Conservation (phyloP, 2,329 filamentous ascomycete species). For the Ophiostoma perfectum region DNA sequence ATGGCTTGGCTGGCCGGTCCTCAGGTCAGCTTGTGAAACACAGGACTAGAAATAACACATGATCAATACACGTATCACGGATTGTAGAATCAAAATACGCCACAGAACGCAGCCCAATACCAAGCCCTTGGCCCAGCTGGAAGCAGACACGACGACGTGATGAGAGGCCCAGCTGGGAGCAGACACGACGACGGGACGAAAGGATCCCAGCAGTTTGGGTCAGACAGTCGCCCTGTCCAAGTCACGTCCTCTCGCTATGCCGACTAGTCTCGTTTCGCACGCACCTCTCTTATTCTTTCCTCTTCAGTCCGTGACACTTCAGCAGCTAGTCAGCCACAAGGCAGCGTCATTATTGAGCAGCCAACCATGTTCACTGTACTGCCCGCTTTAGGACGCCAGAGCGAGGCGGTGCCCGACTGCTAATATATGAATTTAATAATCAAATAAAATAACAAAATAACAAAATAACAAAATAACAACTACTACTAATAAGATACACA, state of each 20-base stretch:
- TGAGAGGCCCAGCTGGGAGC: not conserved
- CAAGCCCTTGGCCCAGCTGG: too few relatives aligned
- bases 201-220: not conserved
- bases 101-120: too few relatives aligned
- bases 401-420: not conserved
- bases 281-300: slow-evolving; percentile 2
- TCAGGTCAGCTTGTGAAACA: too few relatives aligned
- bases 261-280: not conserved
- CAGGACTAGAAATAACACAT: too few relatives aligned
- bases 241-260: not conserved
- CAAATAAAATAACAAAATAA: too few relatives aligned
- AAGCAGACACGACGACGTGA: too few relatives aligned
- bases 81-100: too few relatives aligned
- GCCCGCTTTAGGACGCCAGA: not conserved
- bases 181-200: not conserved
- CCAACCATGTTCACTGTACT: not conserved
- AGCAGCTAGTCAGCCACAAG: not conserved
- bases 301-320: not conserved
- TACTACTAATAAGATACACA: too few relatives aligned
- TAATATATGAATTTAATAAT: not conserved
- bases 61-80: too few relatives aligned
- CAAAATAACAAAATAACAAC: too few relatives aligned
- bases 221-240: not conserved
- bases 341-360: not conserved
- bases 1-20: too few relatives aligned